phyloP scores from a whole-genome alignment of 495 filamentous ascomycete genomes.

The Penicillium salamii region DNA sequence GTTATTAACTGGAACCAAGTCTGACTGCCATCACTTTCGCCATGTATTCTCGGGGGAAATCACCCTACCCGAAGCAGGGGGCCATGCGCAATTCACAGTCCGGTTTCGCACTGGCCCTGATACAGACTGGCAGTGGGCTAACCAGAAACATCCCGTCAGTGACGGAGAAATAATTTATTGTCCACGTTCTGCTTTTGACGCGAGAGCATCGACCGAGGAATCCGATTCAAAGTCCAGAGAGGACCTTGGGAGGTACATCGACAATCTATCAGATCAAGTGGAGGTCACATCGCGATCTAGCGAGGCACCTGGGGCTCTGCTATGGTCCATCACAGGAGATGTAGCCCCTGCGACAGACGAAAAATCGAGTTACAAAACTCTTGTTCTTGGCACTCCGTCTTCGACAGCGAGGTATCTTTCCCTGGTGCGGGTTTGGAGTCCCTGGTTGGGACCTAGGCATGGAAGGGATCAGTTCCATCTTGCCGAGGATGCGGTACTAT shows the following conservation, averaged over 20 bases:
- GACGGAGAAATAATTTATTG: conserved; percentile 61
- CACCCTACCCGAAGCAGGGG: conserved; percentile 28
- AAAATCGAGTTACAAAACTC: conserved; percentile 50
- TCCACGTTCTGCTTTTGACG: not conserved
- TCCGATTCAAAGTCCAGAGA: conserved; percentile 24
- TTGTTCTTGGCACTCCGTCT: conserved; percentile 64
- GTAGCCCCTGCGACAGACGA: conserved; percentile 53
- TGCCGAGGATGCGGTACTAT: conserved; percentile 75
- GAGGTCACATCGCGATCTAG: conserved; percentile 54
- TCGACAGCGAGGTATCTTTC: conserved; percentile 65
- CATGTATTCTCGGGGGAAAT: conserved; percentile 39
- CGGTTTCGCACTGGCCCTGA: conserved; percentile 59
- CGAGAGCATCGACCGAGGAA: conserved; percentile 6
- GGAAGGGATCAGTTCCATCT: conserved; percentile 62
- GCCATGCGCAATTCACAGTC: conserved; percentile 64
- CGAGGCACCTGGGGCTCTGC: conserved; percentile 64
- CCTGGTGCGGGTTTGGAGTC: conserved; percentile 70
- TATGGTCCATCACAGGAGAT: conserved; percentile 66
- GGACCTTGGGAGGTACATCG: conserved; percentile 59
- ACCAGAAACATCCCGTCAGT: conserved; percentile 53
- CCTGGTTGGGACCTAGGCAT: conserved; percentile 89
- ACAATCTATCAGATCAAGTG: conserved; percentile 55
- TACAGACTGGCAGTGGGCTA: conserved; percentile 72
- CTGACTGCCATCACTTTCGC: conserved; percentile 25
- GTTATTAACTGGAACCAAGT: conserved; percentile 29